These are phyloP conservation scores for Glarea lozoyensis DNA, from an alignment of 495 filamentous ascomycete species.

Conservation along the genomic window DNA sequence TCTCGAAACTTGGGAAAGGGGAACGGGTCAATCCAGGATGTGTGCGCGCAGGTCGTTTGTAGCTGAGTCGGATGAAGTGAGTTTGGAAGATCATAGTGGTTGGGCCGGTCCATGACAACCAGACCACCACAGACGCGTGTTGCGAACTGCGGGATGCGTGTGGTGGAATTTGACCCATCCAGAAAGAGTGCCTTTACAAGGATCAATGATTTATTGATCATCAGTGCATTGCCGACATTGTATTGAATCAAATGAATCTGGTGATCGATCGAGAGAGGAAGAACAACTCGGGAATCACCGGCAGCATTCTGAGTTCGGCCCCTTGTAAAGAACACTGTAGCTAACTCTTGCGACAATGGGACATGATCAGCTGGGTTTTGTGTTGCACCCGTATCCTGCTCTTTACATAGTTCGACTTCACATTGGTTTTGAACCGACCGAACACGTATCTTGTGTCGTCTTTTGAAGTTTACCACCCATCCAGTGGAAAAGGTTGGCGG, in stretches of 20 bases:
- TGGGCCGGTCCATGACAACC: slow-evolving; percentile 4
- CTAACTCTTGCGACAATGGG: neutral
- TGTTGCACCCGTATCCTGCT: neutral
- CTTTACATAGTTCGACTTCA: too few relatives aligned
- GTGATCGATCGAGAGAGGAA: slow-evolving; percentile 11
- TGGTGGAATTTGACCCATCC: neutral
- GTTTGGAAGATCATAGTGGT: slow-evolving; percentile 3
- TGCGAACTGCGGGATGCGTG: neutral
- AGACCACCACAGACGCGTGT: slow-evolving; percentile 10
- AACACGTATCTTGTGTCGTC: slow-evolving; percentile 3
- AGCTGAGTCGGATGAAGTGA: slow-evolving; percentile 11
- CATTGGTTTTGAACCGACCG: neutral
- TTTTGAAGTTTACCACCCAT: slow-evolving; percentile 7
- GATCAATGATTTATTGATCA: slow-evolving; percentile 11
- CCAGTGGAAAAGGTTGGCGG: slow-evolving; percentile 10
- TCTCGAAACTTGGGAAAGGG: slow-evolving; percentile 26
- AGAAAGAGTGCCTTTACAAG: neutral
- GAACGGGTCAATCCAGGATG: slow-evolving; percentile 24
- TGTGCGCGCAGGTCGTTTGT: slow-evolving; percentile 14
- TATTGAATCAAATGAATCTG: slow-evolving; percentile 14
- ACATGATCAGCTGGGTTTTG: neutral
- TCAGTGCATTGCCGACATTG: slow-evolving; percentile 11
- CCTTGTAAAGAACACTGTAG: neutral
- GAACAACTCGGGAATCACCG: slow-evolving; percentile 1
- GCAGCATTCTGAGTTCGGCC: neutral